phyloP scores from a whole-genome alignment of 1,284 basidiomycete species.

The Coniophora puteana region DNA sequence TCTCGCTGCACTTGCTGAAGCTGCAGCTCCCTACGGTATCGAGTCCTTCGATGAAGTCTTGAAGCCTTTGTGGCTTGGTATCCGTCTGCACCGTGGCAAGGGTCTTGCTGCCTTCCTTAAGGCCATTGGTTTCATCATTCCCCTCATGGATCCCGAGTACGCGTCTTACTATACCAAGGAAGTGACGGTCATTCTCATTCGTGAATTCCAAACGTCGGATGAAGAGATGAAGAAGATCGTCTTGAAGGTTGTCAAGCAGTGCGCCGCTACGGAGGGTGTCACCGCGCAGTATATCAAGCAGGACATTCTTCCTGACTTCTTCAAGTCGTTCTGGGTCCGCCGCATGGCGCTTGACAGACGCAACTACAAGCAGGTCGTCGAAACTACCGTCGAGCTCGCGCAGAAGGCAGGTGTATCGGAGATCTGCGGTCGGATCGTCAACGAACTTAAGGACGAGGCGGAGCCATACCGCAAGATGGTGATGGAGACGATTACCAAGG shows the following conservation, averaged over 20 bases:
- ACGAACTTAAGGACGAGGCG: conserved; percentile 94
- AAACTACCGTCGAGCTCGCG: conserved; percentile 97
- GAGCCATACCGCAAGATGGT: conserved; percentile 99
- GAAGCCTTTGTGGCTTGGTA: conserved; percentile 98
- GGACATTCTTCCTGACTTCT: conserved; percentile 99
- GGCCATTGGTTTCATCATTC: conserved; percentile 99
- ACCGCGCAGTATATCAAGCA: conserved; percentile 92
- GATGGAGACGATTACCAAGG: conserved; percentile 99
- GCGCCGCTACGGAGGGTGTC: conserved; percentile 96
- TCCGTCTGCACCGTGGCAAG: conserved; percentile 96
- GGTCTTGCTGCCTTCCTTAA: conserved; percentile 98
- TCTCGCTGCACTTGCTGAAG: conserved; percentile 95
- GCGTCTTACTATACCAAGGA: conserved; percentile 98
- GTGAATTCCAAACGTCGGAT: conserved; percentile 99
- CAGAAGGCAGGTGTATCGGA: conserved; percentile 96
- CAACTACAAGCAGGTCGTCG: conserved; percentile 97
- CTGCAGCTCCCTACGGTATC: conserved; percentile 98
- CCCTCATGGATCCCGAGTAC: conserved; percentile 99
- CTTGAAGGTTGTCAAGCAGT: conserved; percentile 98
- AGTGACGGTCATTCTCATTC: conserved; percentile 96
- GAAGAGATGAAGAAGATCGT: conserved; percentile 99
- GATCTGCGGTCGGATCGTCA: conserved; percentile 93
- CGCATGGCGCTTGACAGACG: conserved; percentile 96
- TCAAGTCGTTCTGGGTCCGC: conserved; percentile 98
- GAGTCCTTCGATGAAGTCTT: conserved; percentile 99